A percentile compares a stretch with the other conserved stretches of the same genome.
These are phyloP conservation scores for Toxoplasma gondii DNA, from an alignment of 169 alveolate species.

Conservation along the genomic window DNA sequence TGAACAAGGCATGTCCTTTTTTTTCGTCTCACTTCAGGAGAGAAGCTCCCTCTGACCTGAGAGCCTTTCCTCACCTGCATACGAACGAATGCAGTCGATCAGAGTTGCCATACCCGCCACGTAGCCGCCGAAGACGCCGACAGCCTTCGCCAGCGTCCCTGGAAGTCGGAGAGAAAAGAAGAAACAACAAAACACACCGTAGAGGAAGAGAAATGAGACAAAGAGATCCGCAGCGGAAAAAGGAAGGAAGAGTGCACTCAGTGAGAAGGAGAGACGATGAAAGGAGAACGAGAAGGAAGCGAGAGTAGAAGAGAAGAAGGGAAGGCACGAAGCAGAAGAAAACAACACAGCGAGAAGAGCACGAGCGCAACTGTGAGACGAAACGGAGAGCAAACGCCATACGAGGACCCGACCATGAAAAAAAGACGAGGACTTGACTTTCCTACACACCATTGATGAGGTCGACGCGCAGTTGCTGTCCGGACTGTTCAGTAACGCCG, in stretches of 20 bases:
- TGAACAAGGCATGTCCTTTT: no score
- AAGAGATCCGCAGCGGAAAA: neutral
- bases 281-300: no score
- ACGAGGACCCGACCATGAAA: no score
- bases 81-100: constrained; percentile 85
- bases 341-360: neutral
- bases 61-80: constrained; percentile 66
- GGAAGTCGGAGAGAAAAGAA: neutral
- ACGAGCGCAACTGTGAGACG: neutral
- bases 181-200: neutral
- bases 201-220: neutral
- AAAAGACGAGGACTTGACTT: no score
- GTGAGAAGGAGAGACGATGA: neutral
- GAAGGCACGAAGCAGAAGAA: neutral
- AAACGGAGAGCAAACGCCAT: neutral
- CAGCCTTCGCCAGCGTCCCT: constrained; percentile 87
- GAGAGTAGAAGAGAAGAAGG: no score
- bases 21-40: neutral
- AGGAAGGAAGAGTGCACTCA: neutral
- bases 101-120: constrained; percentile 78
- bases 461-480: constrained; percentile 76
- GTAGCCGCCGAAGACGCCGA: constrained; percentile 91
- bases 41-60: neutral
- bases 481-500: constrained; percentile 83
- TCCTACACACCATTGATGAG: constrained; percentile 80